A percentile compares a stretch with the other conserved stretches of the same genome.
Evolutionary conservation across 345 rosid species (phyloP).

Genomic region (Arabis alpina): DNA sequence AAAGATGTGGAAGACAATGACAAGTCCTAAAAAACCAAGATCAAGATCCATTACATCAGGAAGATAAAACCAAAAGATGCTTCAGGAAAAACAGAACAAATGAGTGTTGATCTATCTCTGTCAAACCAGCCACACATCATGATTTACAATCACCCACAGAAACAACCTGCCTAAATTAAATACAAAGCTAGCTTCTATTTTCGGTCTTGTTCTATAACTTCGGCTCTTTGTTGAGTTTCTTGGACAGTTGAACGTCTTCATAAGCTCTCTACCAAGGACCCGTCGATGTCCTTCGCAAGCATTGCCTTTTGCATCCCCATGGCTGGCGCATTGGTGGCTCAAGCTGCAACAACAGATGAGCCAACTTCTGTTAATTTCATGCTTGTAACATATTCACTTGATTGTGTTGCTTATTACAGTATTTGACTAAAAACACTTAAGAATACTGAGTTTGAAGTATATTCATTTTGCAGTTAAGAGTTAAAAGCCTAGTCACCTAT

Average conservation of each 20-base stretch:
- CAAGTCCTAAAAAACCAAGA: conserved; percentile 23
- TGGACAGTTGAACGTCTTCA: background rate
- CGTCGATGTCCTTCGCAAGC: conserved; percentile 84
- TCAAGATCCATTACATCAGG: conserved; percentile 36
- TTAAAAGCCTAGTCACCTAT: conserved; percentile 7
- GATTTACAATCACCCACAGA: conserved; percentile 52
- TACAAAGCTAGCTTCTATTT: conserved; percentile 46
- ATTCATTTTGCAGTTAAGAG: background rate
- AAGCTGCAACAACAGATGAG: conserved; percentile 43
- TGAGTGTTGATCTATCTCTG: conserved; percentile 30
- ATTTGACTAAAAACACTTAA: background rate
- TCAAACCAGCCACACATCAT: conserved; percentile 44
- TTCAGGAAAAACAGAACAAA: conserved; percentile 28
- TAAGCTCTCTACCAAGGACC: conserved; percentile 81
- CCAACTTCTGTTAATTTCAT: background rate
- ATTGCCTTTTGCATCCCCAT: conserved; percentile 64
- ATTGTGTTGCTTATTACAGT: background rate
- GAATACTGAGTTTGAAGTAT: background rate
- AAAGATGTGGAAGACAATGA: conserved; percentile 22
- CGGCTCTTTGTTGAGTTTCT: conserved; percentile 29
- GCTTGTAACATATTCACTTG: background rate
- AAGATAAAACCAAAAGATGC: conserved; percentile 28
- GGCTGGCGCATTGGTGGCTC: conserved; percentile 55
- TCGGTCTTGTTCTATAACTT: conserved; percentile 34
- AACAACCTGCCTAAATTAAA: conserved; percentile 45